phyloP scores from a whole-genome alignment of 1,284 basidiomycete genomes.

The Fomitiporia mediterranea region DNA sequence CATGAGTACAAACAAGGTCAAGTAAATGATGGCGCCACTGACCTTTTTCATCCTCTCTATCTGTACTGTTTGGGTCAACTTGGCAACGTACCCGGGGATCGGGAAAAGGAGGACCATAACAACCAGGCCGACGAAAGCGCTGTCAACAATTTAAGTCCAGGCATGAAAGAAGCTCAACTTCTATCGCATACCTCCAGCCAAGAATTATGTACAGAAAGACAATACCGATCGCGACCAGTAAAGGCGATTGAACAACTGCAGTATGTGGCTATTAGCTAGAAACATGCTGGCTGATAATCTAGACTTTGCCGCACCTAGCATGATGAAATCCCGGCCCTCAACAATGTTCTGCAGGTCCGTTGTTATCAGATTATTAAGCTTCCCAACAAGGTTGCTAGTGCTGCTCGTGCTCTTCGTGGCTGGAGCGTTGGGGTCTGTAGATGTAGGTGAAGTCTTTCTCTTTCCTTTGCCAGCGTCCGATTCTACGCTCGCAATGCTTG shows the following conservation, averaged over 20 bases:
- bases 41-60: conserved; percentile 28
- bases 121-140: conserved; percentile 45
- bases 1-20: conserved; percentile 27
- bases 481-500: conserved; percentile 27
- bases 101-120: conserved; percentile 37
- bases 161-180: not conserved
- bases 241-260: conserved; percentile 37
- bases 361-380: conserved; percentile 56
- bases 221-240: conserved; percentile 40
- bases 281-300: too few relatives aligned
- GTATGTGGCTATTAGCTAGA: too few relatives aligned
- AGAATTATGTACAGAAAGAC: conserved; percentile 42
- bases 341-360: conserved; percentile 45
- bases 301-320: conserved; percentile 25
- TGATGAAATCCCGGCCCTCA: conserved; percentile 39
- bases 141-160: conserved; percentile 18
- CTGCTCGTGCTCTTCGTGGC: conserved; percentile 9
- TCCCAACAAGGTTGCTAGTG: conserved; percentile 44
- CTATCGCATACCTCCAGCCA: conserved; percentile 32
- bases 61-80: conserved; percentile 25
- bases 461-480: conserved; percentile 26
- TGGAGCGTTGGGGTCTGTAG: not conserved
- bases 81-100: conserved; percentile 31
- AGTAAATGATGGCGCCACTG: conserved; percentile 23
- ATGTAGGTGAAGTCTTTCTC: conserved; percentile 19